Percentiles rank a stretch among this genome's conserved stretches.
These are phyloP conservation scores for Monosporascus sp. DNA, from an alignment of 2,329 filamentous ascomycete species.

Conservation along the genomic window DNA sequence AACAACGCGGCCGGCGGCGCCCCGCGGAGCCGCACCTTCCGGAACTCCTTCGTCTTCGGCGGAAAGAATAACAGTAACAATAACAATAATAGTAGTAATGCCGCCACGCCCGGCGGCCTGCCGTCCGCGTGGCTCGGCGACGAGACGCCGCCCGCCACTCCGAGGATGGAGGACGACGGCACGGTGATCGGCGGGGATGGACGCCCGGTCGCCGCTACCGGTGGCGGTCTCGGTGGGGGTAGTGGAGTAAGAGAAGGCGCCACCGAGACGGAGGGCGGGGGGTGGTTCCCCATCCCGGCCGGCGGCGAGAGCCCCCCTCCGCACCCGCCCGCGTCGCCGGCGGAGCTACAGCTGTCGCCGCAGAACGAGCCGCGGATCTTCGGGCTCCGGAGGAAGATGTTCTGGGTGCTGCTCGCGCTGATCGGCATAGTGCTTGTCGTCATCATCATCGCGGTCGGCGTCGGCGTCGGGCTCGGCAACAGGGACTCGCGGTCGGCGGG, in stretches of 20 bases:
- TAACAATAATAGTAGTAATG: background rate
- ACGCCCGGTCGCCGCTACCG: background rate
- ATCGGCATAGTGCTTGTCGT: slow-evolving; percentile 24
- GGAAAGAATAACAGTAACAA: slow-evolving; percentile 3
- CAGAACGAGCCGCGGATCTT: slow-evolving; percentile 17
- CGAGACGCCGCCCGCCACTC: slow-evolving; percentile 22
- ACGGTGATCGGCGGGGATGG: background rate
- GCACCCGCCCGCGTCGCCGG: too few species aligned
- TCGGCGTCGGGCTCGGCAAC: slow-evolving; percentile 32
- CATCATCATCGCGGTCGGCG: slow-evolving; percentile 29
- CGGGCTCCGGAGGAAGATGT: slow-evolving; percentile 26
- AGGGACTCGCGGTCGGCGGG: background rate
- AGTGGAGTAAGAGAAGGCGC: background rate
- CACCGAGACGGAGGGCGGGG: background rate
- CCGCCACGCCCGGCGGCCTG: slow-evolving; percentile 3
- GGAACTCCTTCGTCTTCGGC: slow-evolving; percentile 2
- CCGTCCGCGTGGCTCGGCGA: slow-evolving; percentile 28
- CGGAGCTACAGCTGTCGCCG: background rate
- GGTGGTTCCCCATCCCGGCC: slow-evolving; percentile 4
- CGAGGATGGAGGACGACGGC: background rate
- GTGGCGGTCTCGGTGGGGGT: background rate
- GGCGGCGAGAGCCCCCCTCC: background rate
- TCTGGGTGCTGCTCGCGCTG: slow-evolving; percentile 31
- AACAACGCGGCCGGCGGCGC: background rate
- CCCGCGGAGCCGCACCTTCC: background rate